These are phyloP conservation scores for Hysterangium stoloniferum DNA, from an alignment of 768 basidiomycete genomes.

Conservation along the genomic window DNA sequence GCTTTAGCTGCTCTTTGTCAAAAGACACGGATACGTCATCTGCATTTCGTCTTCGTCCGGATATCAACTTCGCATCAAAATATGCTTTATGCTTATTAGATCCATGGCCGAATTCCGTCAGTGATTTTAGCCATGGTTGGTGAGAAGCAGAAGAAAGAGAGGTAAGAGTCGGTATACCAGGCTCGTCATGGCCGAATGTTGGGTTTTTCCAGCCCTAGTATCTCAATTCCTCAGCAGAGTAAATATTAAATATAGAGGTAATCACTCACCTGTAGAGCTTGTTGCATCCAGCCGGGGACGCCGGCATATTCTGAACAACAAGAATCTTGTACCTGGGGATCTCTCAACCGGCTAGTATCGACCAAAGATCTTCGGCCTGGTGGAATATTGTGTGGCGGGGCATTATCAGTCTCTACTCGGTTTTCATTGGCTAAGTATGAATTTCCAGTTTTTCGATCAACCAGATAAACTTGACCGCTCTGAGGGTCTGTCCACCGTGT, in stretches of 20 bases:
- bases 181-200: conserved; percentile 42
- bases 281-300: conserved; percentile 57
- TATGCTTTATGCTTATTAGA: not conserved
- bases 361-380: conserved; percentile 4
- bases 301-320: conserved; percentile 11
- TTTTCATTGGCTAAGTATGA: conserved; percentile 35
- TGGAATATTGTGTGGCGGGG: no score
- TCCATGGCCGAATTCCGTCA: not conserved
- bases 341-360: conserved; percentile 12
- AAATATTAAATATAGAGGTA: not conserved
- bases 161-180: conserved; percentile 34
- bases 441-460: conserved; percentile 65
- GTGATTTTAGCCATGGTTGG: not conserved
- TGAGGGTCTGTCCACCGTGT: conserved; percentile 56
- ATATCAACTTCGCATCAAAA: not conserved
- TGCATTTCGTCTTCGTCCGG: not conserved
- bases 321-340: conserved; percentile 11
- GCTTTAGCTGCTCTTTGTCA: conserved; percentile 43
- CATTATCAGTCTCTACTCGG: conserved; percentile 5
- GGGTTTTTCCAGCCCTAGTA: conserved; percentile 23
- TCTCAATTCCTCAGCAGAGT: not conserved
- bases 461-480: conserved; percentile 48
- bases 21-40: conserved; percentile 23
- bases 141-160: not conserved
- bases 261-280: conserved; percentile 45